phyloP scores from a whole-genome alignment of 2,329 filamentous ascomycete species.

The Pezizomycotina sp. region DNA sequence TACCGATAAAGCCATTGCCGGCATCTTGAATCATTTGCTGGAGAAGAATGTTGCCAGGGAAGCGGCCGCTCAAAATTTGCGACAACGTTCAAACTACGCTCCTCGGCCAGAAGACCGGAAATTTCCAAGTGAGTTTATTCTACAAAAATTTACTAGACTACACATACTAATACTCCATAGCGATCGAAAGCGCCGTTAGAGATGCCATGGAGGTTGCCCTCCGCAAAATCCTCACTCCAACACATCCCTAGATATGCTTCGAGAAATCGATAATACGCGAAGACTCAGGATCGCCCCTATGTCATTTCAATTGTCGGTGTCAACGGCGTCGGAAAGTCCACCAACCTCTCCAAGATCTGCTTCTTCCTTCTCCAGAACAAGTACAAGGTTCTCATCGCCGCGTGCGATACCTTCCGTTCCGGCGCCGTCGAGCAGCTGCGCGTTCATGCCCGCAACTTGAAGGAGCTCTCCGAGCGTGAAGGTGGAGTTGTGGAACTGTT shows the following conservation, averaged over 20 bases:
- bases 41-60: conserved; percentile 94
- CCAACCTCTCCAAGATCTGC: conserved; percentile 92
- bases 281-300: conserved; percentile 59
- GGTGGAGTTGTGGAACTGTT: conserved; percentile 77
- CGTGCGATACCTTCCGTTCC: conserved; percentile 91
- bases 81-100: conserved; percentile 82
- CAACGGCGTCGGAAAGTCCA: conserved; percentile 96
- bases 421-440: conserved; percentile 93
- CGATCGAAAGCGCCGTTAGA: conserved; percentile 65
- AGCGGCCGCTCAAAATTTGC: conserved; percentile 76
- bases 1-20: conserved; percentile 79
- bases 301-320: conserved; percentile 97
- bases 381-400: conserved; percentile 83
- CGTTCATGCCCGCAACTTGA: conserved; percentile 85
- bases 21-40: conserved; percentile 87
- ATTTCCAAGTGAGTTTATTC: conserved; percentile 46
- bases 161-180: conserved; percentile 30
- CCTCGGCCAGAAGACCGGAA: conserved; percentile 76
- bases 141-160: no score
- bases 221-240: conserved; percentile 88
- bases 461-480: conserved; percentile 71
- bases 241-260: conserved; percentile 86
- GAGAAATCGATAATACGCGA: conserved; percentile 65
- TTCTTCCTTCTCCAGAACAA: conserved; percentile 97
- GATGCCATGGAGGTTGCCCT: conserved; percentile 82